Base-by-base conservation (phyloP, 1,284 basidiomycete genomes). In the Marasmius oreades region DNA sequence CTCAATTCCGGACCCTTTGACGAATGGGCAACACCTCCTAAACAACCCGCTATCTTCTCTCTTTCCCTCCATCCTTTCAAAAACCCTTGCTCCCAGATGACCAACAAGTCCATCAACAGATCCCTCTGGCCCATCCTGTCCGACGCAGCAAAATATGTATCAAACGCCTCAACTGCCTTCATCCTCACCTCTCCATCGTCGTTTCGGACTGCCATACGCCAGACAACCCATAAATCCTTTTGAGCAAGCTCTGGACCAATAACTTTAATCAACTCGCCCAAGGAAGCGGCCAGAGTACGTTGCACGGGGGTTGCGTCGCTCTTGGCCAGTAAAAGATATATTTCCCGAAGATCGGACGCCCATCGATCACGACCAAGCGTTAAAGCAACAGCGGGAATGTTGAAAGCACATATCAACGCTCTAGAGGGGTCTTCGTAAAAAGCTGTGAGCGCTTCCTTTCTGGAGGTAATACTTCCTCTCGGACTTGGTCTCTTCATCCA, bases 261-360 rank as follows among this genome's bases (percentile, higher is more conserved):
- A 56, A 98, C 88, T 66, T 86, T 87, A 34, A 94, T 95, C 45
- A 98, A 73, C 70, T 96, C 94, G 58, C 95, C 95, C 26, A 97
- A 69, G 51, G 92, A 93, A 1, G 95, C 92, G 1, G 93, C 91
- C 45, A 96, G 77, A 12, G 90, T 90, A 59, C 82, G 81, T 28
- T 86, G 82, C 28, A 95, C 88, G 61, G 88, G 86, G 51, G 77
- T 66, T 0, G 80, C 79, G 36, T 78, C 76, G 63, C 83, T 80
- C 22, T 77, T 73, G 1, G 85, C 79, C 47, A 98, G 77, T 7
- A 80, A 75, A 22, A 80, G 67, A 71, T 97, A 95, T 43, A 85
- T 74, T 5, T 79, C 77, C 26, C 88, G 84, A 12, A 99, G 73
- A 59, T 88, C 81, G n/a, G 69, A 53, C 22, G 52, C 65, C 95